A percentile compares a stretch with the other conserved stretches of the same genome.
Evolutionary conservation across 768 basidiomycete genomes (phyloP).

Genomic region (Cyclocybe aegerita): DNA sequence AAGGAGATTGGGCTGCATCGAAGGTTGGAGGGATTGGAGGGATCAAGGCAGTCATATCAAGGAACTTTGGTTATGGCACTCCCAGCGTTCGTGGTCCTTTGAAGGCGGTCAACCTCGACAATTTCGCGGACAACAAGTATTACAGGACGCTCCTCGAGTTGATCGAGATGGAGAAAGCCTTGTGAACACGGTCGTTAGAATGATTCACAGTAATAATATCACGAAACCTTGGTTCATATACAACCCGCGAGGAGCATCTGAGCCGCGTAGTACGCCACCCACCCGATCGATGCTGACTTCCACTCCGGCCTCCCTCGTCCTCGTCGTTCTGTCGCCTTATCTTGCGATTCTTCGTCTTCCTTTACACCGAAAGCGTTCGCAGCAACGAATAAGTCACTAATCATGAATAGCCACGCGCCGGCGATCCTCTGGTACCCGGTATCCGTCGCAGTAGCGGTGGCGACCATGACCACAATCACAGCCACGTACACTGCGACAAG

Average conservation of each 20-base stretch:
- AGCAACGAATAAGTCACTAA: slow-evolving; percentile 25
- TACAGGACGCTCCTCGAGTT: slow-evolving; percentile 42
- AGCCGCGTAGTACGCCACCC: slow-evolving; percentile 22
- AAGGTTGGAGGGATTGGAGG: slow-evolving; percentile 69
- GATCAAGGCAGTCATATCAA: slow-evolving; percentile 61
- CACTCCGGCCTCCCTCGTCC: slow-evolving; percentile 15
- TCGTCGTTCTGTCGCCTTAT: background rate
- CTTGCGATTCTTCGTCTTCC: background rate
- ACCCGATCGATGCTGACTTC: slow-evolving; percentile 20
- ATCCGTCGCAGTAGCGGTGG: slow-evolving; percentile 25
- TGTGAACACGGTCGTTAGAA: slow-evolving; percentile 1
- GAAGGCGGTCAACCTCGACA: slow-evolving; percentile 35
- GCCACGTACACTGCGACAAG: slow-evolving; percentile 17
- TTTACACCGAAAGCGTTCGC: slow-evolving; percentile 18
- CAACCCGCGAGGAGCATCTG: slow-evolving; percentile 21
- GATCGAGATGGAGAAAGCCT: slow-evolving; percentile 37
- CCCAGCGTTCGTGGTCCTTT: slow-evolving; percentile 49
- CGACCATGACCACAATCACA: slow-evolving; percentile 23
- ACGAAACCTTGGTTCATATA: slow-evolving; percentile 5
- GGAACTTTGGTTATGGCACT: slow-evolving; percentile 64
- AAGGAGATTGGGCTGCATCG: slow-evolving; percentile 64
- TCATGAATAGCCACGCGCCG: slow-evolving; percentile 22
- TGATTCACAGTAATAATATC: background rate
- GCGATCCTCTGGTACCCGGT: slow-evolving; percentile 17
- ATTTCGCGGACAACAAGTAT: slow-evolving; percentile 36